Base-by-base conservation (phyloP, 176 grass and related monocot genomes). In the Ensete glaucum region DNA sequence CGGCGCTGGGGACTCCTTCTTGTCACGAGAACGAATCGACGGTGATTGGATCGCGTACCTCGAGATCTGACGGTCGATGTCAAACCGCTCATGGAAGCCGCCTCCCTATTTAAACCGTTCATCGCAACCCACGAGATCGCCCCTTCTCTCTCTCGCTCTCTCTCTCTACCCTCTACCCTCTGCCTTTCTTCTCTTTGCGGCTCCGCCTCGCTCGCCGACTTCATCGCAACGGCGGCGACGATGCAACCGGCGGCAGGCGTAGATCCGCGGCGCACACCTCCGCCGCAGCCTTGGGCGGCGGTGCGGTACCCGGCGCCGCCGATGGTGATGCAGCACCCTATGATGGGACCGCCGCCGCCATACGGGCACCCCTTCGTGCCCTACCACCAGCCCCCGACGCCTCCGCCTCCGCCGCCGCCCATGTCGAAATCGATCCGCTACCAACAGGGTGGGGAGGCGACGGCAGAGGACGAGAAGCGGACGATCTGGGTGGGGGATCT, bases 401-500 rank as follows among this genome's bases (percentile, higher is more conserved):
- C 71, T 55, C 51, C 71, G 8, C 71, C 71, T 26, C 71, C 52
- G 24, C 11, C 52, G 2, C 10, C 71, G 17, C 16, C 29, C 34
- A 43, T 43, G 20, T 73, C 22, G 22, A 73, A 73, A 27, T 73
- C 71, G 52, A 53, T 16, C 22, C 71, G 52, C 13, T 11, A 54
- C 23, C 71, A 73, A 21, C 71, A 73, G 53, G 53, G 53, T 11
- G 71, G 71, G 52, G 71, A 73, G 21, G 22, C 52, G 1, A 52
- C 53, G 12, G 52, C 53, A 9, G 71, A 73, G n/a, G 71, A 73
- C 25, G 71, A 73, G 71, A 73, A 73, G 21, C 52, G 71, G 52
- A 73, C 71, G 22, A 73, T 73, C 53, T 73, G 71, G 71, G 71
- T 73, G 21, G 71, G 71, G 20, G 71, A 73, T 21, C 71, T 73